Percentiles rank a stretch among this genome's conserved stretches.
Evolutionary conservation across 345 rosid species (phyloP).

Genomic region (Mangifera indica): DNA sequence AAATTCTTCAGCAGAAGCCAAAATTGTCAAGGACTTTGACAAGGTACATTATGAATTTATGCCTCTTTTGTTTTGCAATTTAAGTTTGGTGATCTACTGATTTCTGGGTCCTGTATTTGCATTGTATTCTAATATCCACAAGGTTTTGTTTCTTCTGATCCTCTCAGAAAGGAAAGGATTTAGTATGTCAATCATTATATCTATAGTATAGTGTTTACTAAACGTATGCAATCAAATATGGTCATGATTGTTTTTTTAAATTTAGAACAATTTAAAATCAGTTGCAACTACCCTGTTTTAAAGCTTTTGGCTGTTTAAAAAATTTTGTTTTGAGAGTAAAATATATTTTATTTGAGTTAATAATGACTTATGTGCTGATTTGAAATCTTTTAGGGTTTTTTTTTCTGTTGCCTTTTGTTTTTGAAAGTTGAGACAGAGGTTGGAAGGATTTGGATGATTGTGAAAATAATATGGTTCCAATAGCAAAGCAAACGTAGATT

Average conservation of each 20-base stretch:
- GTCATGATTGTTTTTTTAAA: neutral
- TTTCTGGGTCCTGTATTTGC: neutral
- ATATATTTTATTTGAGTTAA: too few species aligned
- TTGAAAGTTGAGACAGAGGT: too few species aligned
- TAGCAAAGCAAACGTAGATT: too few species aligned
- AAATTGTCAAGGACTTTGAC: constrained; percentile 92
- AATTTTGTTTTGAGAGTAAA: too few species aligned
- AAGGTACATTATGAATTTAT: constrained; percentile 42
- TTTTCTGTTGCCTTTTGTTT: neutral
- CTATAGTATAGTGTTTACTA: neutral
- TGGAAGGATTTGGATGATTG: too few species aligned
- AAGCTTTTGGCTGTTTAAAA: neutral
- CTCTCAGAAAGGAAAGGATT: neutral
- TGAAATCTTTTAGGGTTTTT: too few species aligned
- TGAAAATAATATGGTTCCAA: too few species aligned
- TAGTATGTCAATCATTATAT: neutral
- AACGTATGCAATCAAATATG: neutral
- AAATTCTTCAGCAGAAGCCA: constrained; percentile 85
- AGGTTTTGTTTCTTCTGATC: too few species aligned
- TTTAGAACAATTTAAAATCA: neutral
- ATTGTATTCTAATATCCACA: neutral
- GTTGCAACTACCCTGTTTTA: neutral
- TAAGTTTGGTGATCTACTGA: neutral
- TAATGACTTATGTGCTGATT: too few species aligned
- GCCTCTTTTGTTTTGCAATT: neutral